These are phyloP conservation scores for Saccharomyces hybrid DNA, from an alignment of 1,139 yeast species.

Conservation along the genomic window DNA sequence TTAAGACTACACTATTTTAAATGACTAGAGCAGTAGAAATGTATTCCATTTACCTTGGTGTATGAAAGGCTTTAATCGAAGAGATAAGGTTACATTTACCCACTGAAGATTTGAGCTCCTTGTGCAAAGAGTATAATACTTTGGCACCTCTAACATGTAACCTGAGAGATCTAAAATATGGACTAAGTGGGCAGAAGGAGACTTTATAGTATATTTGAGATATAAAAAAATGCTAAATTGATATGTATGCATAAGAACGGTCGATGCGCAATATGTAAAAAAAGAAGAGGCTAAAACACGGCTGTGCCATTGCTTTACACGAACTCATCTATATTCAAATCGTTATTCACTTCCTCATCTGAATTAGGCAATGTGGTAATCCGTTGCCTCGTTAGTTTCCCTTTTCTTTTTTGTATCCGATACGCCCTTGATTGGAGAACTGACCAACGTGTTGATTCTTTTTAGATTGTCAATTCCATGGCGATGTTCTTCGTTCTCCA, in stretches of 20 bases:
- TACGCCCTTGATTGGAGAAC: background rate
- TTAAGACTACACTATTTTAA: background rate
- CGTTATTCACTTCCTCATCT: background rate
- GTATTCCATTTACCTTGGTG: slow-evolving; percentile 1
- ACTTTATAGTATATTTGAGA: background rate
- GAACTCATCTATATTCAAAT: background rate
- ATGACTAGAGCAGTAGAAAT: background rate
- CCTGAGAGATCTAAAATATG: background rate
- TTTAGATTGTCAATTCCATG: background rate
- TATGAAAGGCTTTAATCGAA: background rate
- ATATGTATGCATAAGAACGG: background rate
- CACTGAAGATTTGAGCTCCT: background rate
- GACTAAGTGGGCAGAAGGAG: background rate
- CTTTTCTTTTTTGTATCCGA: background rate
- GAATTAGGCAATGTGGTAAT: background rate
- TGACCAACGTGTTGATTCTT: background rate
- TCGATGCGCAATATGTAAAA: background rate
- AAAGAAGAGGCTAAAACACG: background rate
- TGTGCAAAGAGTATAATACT: background rate
- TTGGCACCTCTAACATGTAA: slow-evolving; percentile 1
- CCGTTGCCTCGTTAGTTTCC: background rate
- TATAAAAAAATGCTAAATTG: background rate
- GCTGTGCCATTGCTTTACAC: background rate
- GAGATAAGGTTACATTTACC: background rate
- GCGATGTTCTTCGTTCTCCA: background rate